phyloP scores from a whole-genome alignment of 1,284 basidiomycete species.

The Malassezia globosa region DNA sequence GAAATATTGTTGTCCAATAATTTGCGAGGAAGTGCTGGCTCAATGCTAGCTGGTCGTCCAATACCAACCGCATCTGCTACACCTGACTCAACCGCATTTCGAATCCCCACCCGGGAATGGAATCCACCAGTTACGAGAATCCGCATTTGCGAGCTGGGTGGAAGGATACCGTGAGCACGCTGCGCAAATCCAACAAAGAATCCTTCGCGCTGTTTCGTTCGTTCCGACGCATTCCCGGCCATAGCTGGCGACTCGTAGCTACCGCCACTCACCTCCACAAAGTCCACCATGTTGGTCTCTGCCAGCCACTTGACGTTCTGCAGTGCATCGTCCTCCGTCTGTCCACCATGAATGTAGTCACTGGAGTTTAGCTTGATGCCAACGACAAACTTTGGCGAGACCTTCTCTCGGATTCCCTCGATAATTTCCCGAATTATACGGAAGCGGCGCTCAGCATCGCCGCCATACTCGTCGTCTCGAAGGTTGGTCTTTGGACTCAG shows the following conservation, averaged over 20 bases:
- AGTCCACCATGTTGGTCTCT: conserved; percentile 59
- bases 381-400: conserved; percentile 59
- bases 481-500: conserved; percentile 64
- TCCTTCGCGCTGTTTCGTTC: conserved; percentile 50
- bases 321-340: conserved; percentile 54
- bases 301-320: conserved; percentile 59
- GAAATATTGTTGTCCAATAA: conserved; percentile 5
- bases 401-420: conserved; percentile 54
- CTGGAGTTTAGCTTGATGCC: conserved; percentile 73
- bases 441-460: conserved; percentile 48
- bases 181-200: conserved; percentile 49
- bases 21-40: conserved; percentile 9
- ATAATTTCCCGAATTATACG: conserved; percentile 59
- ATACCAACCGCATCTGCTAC: conserved; percentile 11
- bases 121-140: conserved; percentile 72
- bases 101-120: conserved; percentile 56
- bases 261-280: conserved; percentile 76
- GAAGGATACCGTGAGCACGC: conserved; percentile 39
- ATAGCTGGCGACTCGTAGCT: conserved; percentile 69
- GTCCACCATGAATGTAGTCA: conserved; percentile 60
- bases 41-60: conserved; percentile 7
- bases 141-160: conserved; percentile 48
- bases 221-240: conserved; percentile 24
- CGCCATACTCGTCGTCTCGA: conserved; percentile 57
- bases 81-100: conserved; percentile 48